Percentiles rank a stretch among this genome's conserved stretches.
Conservation (phyloP, 2,329 filamentous ascomycete genomes). For the Talaromyces sp. region DNA sequence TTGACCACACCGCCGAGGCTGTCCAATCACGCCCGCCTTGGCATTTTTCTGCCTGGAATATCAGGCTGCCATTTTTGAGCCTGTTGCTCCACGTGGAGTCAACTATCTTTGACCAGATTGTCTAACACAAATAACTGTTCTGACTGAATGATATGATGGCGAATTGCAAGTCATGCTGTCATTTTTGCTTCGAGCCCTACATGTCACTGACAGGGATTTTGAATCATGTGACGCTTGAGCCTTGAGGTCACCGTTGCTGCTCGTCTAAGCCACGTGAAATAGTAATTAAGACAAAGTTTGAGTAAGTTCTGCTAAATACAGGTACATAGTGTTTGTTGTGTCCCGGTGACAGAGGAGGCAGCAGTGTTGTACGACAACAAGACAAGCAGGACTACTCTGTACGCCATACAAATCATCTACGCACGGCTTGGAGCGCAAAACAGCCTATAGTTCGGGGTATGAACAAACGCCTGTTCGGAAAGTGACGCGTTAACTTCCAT, state of each 20-base stretch:
- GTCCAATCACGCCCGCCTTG: slow-evolving; percentile 8
- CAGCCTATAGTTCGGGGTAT: background rate
- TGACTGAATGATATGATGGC: background rate
- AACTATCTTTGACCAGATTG: background rate
- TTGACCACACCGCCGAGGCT: slow-evolving; percentile 7
- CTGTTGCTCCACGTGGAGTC: slow-evolving; percentile 2
- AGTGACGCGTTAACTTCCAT: background rate
- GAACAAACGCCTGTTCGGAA: background rate
- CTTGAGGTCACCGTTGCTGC: background rate
- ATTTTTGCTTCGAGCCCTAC: background rate
- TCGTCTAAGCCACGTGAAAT: background rate
- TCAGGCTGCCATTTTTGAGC: background rate
- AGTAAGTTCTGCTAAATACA: too few species aligned
- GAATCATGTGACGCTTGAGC: background rate
- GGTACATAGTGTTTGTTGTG: too few species aligned
- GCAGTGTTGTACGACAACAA: background rate
- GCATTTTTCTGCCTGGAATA: background rate
- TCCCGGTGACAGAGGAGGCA: background rate
- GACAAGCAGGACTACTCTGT: background rate
- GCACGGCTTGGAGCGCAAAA: background rate
- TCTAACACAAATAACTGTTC: background rate
- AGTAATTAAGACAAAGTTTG: background rate
- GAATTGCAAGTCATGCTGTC: background rate
- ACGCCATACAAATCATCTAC: background rate
- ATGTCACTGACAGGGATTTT: background rate